These are phyloP conservation scores for Auricularia cornea DNA, from an alignment of 768 basidiomycete genomes.

Conservation along the genomic window DNA sequence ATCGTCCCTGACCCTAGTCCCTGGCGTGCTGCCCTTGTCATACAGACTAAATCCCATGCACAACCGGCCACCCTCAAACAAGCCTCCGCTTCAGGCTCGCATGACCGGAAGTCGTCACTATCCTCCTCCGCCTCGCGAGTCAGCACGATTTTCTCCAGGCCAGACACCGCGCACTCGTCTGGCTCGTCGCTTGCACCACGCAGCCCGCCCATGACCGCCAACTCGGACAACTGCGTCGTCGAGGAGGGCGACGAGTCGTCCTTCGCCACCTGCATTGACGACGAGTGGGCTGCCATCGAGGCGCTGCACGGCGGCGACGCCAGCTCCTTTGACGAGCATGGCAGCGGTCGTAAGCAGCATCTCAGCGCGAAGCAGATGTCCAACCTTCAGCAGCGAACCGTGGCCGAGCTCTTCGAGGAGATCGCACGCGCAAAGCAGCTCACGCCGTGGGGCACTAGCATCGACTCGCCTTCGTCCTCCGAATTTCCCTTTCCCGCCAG, in stretches of 20 bases:
- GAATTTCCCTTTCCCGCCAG: neutral
- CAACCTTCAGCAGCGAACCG: neutral
- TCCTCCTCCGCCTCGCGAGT: neutral
- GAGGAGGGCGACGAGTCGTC: neutral
- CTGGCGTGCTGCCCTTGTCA: no score
- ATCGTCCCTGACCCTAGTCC: neutral
- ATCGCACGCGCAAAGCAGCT: neutral
- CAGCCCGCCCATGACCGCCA: neutral
- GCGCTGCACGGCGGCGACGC: neutral
- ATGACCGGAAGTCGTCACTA: neutral
- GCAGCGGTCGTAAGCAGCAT: neutral
- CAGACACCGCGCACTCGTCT: neutral
- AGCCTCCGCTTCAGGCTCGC: neutral
- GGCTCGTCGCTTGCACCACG: neutral
- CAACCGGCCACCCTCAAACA: no score
- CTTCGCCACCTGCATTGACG: neutral
- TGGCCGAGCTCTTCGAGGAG: neutral
- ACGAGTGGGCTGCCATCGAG: neutral
- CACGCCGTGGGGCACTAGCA: neutral
- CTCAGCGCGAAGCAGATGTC: neutral
- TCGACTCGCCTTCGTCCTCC: neutral
- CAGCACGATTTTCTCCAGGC: neutral
- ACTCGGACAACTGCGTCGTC: neutral
- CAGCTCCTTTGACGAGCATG: neutral
- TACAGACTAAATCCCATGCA: neutral